phyloP scores from a whole-genome alignment of 331 rosid species.

The Quercus lobata region DNA sequence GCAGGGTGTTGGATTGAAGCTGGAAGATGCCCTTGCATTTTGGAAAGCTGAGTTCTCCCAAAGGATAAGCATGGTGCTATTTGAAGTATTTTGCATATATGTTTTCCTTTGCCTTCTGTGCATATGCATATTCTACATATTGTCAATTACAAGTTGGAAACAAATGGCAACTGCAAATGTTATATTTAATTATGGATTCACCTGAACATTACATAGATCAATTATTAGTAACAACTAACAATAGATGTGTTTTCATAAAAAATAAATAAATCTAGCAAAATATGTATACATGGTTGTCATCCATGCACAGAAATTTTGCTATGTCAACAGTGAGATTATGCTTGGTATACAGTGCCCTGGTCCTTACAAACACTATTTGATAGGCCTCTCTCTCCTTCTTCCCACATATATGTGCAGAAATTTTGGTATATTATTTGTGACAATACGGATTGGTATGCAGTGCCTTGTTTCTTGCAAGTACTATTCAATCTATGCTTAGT shows the following conservation, averaged over 20 bases:
- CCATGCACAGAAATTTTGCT: conserved; percentile 6
- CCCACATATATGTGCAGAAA: not conserved
- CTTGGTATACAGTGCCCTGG: conserved; percentile 11
- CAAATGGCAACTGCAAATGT: not conserved
- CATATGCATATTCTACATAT: not conserved
- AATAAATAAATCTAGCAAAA: not conserved
- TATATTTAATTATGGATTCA: not conserved
- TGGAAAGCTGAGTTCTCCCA: conserved; percentile 94
- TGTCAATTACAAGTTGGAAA: not conserved
- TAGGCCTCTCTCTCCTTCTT: conserved; percentile 1
- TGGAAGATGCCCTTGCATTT: conserved; percentile 92
- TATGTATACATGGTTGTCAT: not conserved
- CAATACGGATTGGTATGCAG: not conserved
- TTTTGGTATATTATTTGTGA: conserved; percentile 6
- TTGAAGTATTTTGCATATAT: not conserved
- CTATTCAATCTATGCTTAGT: conserved; percentile 5
- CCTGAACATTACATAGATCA: not conserved
- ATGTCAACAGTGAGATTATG: not conserved
- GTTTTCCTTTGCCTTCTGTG: not conserved
- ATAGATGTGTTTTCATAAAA: too few species aligned
- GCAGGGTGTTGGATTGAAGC: conserved; percentile 91
- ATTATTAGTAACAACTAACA: not conserved
- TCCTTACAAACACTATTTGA: conserved; percentile 10
- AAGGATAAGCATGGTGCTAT: conserved; percentile 45
- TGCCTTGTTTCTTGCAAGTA: conserved; percentile 20